These are phyloP conservation scores for Paecilomyces sp. DNA, from an alignment of 2,329 filamentous ascomycete genomes.

Conservation along the genomic window DNA sequence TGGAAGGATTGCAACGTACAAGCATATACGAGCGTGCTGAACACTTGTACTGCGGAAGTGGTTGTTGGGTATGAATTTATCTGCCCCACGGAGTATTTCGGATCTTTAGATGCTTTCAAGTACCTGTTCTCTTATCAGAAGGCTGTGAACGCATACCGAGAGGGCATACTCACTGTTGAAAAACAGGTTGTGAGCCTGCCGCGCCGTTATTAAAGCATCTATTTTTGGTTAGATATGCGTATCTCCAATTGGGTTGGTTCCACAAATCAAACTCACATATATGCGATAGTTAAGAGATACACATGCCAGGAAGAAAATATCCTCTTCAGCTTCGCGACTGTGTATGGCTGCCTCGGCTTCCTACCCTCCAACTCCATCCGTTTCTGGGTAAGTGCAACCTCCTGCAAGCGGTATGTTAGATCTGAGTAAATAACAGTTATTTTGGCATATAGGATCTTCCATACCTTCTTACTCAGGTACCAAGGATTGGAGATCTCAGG, in stretches of 20 bases:
- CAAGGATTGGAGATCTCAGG: constrained; percentile 45
- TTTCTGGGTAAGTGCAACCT: constrained; percentile 40
- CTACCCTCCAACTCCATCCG: constrained; percentile 47
- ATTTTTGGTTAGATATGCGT: background rate
- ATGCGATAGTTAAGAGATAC: constrained; percentile 51
- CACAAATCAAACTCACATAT: constrained; percentile 36
- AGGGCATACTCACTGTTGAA: constrained; percentile 36
- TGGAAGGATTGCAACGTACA: constrained; percentile 24
- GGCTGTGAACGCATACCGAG: background rate
- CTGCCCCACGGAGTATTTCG: constrained; percentile 38
- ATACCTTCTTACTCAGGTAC: constrained; percentile 37
- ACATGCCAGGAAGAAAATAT: constrained; percentile 61
- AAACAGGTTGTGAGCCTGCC: constrained; percentile 47
- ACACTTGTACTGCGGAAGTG: constrained; percentile 47
- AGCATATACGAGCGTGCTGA: constrained; percentile 56
- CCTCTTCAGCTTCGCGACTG: constrained; percentile 47
- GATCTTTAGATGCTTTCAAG: constrained; percentile 34
- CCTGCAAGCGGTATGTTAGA: constrained; percentile 13
- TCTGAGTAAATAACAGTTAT: background rate
- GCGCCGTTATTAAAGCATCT: constrained; percentile 56
- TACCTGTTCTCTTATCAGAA: constrained; percentile 12
- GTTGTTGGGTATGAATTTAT: constrained; percentile 55
- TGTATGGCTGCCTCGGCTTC: constrained; percentile 38
- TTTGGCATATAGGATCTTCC: background rate
- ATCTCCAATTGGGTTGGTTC: background rate